Evolutionary conservation across 2,329 filamentous ascomycete genomes (phyloP), one percentile per base, ranked within the genome.

Genomic region (Biscogniauxia marginata): DNA sequence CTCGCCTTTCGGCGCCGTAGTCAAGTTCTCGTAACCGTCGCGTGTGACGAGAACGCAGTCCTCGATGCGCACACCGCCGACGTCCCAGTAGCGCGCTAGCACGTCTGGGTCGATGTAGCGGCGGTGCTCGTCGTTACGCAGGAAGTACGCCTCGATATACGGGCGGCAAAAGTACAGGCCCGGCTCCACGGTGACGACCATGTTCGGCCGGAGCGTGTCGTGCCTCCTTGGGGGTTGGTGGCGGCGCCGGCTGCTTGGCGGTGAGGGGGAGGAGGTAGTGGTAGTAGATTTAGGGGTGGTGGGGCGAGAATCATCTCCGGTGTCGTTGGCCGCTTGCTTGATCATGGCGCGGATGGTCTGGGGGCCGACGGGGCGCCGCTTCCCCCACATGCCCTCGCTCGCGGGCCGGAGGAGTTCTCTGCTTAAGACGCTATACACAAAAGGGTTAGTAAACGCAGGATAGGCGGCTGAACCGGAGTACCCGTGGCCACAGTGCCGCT

Each of bases 11-110:
- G 90, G 89, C 24, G 89, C 89, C 1, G 82, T 81, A 1, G 92
- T 96, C 70, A 98, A 69, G 69, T 96, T 96, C 74, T 97, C 92
- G 66, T 85, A 86, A 0, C 93, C 92, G 21, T 83, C 77, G 58
- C 88, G 79, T 1, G 89, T 95, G 49, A 98, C 86, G 20, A 95
- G 78, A 43, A 98, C 82, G 71, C 93, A 90, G 69, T 98, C 92
- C 75, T 99, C 95, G 59, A 98, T 96, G 48, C 95, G 84, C 22
- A 96, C 91, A 30, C 95, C 95, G 16, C 93, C 95, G 1, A 98
- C 87, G 22, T 75, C 77, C 77, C 90, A 93, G 71, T 89, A 93
- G 60, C 76, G 77, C 58, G 86, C 84, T 49, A 95, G 74, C 4
- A 87, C 80, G 4, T 79, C 77, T 62, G 77, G 75, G 72, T 93